Base-by-base conservation (phyloP, 2,329 filamentous ascomycete species). In the Emydomyces testavorans region DNA sequence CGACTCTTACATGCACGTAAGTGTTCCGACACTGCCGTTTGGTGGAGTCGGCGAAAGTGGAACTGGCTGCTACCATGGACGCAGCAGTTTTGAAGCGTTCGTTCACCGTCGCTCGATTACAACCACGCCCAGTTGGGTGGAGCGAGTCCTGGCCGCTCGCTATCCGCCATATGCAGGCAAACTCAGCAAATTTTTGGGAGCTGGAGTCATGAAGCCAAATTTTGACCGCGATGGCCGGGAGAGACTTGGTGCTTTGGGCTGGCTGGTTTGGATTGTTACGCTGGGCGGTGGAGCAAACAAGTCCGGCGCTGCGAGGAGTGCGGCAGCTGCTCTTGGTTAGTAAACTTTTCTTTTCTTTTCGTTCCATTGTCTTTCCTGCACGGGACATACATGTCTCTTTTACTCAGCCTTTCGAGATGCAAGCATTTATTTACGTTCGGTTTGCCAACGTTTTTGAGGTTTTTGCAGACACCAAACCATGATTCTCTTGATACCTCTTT, bases 1-100 rank as follows among this genome's bases (percentile, higher is more conserved):
- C 52, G 70, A 73, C 61, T 74, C 77, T 46, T 83, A 79, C 63
- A 81, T 83, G 69, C 84, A 88, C 63, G 80, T 75, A 50, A 74
- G 76, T 18, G 75, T 92, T 53, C 75, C 78, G 26, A 85, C 80
- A 1, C 70, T 92, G 1, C 73, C 83, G 31, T 94, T 94, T 62
- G 88, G 88, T 54, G 87, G 87, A 57, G 82, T 94, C 6, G 87
- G 88, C 54, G 77, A 83, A 56, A 86, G 81, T 37, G 87, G 87
- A 46, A 75, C 76, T 52, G 87, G 87, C 52, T 71, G 77, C 24
- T 93, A 93, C 71, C 79, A 84, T 57, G 88, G 88, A 51, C 79
- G 80, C 59, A 74, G 82, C n/a, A 71, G 67, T 35, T 81, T 81
- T 61, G 78, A 82, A 43, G 69, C 69, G 56, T 82, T 80, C 60